Evolutionary conservation across 495 filamentous ascomycete species (phyloP).

Genomic region (Daldinia bambusicola): DNA sequence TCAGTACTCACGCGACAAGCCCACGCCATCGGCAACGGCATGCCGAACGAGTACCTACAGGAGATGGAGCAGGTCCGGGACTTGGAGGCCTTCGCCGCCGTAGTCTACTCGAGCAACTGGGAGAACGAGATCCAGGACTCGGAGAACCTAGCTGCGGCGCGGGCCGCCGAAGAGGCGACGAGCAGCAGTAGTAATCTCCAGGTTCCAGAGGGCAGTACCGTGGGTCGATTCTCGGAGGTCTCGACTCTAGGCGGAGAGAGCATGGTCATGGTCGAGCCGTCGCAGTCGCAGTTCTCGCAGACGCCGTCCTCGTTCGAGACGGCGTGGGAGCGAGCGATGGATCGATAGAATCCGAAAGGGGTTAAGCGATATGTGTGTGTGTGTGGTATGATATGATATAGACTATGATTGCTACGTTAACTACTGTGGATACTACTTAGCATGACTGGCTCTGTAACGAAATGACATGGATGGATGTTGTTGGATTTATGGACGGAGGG

Average conservation of each 20-base stretch:
- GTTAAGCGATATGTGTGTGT: background rate
- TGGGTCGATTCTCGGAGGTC: constrained; percentile 28
- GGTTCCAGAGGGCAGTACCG: constrained; percentile 19
- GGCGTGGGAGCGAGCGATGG: constrained; percentile 70
- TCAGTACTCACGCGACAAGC: constrained; percentile 89
- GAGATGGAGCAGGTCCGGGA: constrained; percentile 85
- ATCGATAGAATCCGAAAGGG: background rate
- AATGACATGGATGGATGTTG: background rate
- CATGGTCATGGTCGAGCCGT: constrained; percentile 56
- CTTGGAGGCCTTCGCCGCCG: constrained; percentile 92
- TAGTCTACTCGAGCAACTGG: constrained; percentile 93
- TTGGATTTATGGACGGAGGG: constrained; percentile 6
- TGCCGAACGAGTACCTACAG: constrained; percentile 87
- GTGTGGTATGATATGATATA: background rate
- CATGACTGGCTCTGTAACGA: background rate
- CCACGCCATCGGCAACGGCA: constrained; percentile 85
- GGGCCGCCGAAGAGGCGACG: constrained; percentile 24
- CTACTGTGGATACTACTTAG: background rate
- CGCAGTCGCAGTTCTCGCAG: constrained; percentile 41
- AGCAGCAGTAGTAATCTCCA: constrained; percentile 9
- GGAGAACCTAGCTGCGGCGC: constrained; percentile 40
- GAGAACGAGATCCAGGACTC: constrained; percentile 72
- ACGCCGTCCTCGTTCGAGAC: constrained; percentile 63
- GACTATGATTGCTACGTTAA: background rate
- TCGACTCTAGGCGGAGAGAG: constrained; percentile 54